A percentile compares a stretch with the other conserved stretches of the same genome.
Conservation (phyloP, 176 grass and related monocot species). For the Lolium perenne region DNA sequence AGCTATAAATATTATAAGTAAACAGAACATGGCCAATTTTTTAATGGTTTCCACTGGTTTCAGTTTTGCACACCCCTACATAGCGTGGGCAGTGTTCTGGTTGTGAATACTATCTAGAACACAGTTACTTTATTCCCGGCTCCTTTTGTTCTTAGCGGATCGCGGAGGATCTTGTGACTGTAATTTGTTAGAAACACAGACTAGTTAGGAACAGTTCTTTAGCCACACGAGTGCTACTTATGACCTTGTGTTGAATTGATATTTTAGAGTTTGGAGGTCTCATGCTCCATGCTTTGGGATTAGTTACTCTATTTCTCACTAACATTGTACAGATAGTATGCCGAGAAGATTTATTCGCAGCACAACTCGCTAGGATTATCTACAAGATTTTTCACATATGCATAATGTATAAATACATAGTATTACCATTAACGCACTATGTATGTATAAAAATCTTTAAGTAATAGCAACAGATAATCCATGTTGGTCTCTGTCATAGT, state of each 20-base stretch:
- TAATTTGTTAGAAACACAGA: neutral
- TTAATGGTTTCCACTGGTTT: too few species aligned
- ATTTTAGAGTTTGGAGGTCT: neutral
- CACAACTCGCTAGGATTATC: too few species aligned
- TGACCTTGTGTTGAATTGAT: neutral
- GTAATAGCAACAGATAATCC: too few species aligned
- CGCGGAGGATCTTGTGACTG: neutral
- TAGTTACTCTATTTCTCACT: slow-evolving; percentile 1
- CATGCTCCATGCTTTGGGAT: neutral
- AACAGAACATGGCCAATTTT: neutral
- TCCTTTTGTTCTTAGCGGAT: neutral
- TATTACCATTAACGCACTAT: too few species aligned
- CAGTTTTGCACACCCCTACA: too few species aligned
- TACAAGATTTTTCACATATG: too few species aligned
- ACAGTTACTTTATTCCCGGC: neutral
- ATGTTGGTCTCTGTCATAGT: too few species aligned
- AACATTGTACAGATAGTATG: neutral
- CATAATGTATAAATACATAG: too few species aligned
- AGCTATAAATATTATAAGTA: neutral
- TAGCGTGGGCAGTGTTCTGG: neutral
- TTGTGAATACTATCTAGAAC: neutral
- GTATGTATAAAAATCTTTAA: too few species aligned
- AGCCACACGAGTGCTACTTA: too few species aligned
- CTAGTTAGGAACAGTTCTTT: neutral
- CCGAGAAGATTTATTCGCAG: too few species aligned